Evolutionary conservation across 2,329 filamentous ascomycete species (phyloP).

Genomic region (Cordyceps tenuipes): DNA sequence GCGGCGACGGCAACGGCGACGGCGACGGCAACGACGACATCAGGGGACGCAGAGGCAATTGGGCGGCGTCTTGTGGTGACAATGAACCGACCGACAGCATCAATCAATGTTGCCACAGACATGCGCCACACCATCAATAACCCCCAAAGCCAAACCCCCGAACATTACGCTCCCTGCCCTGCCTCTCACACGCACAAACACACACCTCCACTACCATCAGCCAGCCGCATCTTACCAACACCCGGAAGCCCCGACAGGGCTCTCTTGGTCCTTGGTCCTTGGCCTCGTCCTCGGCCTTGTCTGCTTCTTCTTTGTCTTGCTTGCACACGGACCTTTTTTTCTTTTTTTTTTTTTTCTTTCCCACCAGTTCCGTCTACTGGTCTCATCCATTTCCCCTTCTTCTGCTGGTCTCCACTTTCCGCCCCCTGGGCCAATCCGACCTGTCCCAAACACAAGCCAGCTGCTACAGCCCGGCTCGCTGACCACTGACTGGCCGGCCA

Average conservation of each 20-base stretch:
- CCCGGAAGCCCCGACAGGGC: not conserved
- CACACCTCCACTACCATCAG: not conserved
- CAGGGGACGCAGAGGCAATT: not conserved
- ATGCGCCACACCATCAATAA: not conserved
- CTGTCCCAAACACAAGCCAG: conserved; percentile 7
- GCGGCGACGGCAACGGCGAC: not conserved
- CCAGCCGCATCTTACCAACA: not conserved
- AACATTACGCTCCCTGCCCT: no score
- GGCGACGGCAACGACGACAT: conserved; percentile 1
- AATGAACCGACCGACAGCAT: not conserved
- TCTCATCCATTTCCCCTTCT: not conserved
- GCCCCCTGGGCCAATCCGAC: conserved; percentile 5
- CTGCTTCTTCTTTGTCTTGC: no score
- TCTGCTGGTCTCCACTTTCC: conserved; percentile 6
- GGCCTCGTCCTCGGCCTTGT: no score
- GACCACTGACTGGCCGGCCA: no score
- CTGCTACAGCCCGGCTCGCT: not conserved
- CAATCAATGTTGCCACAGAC: not conserved
- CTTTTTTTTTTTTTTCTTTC: no score
- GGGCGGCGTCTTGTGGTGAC: not conserved
- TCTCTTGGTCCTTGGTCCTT: not conserved
- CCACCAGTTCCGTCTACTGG: no score
- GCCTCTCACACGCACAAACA: no score
- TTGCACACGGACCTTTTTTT: no score
- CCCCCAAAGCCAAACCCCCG: no score